Conservation (phyloP, 169 alveolate species). For the Cryptosporidium xiaoi region DNA sequence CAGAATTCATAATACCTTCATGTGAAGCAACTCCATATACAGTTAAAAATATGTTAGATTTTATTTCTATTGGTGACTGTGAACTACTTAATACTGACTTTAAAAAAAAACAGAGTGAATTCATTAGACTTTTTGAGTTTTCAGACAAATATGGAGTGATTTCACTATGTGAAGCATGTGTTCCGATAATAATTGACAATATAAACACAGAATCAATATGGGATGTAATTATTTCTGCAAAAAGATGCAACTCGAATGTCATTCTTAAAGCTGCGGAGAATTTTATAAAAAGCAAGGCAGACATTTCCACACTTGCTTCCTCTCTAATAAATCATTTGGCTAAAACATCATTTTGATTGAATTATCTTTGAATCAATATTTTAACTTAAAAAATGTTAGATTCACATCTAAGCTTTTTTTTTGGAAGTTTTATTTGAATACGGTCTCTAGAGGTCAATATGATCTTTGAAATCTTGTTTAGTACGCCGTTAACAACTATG, state of each 20-base stretch:
- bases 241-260: slow-evolving; percentile 16
- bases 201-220: slow-evolving; percentile 43
- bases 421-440: not conserved
- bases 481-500: too few species aligned
- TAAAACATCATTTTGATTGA: not conserved
- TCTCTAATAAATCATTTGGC: slow-evolving; percentile 2
- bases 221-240: slow-evolving; percentile 23
- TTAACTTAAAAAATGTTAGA: not conserved
- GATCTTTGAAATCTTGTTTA: too few species aligned
- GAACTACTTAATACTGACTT: slow-evolving; percentile 10
- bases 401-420: not conserved
- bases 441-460: too few species aligned
- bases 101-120: not conserved
- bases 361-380: not conserved
- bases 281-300: slow-evolving; percentile 18
- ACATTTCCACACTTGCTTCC: slow-evolving; percentile 28
- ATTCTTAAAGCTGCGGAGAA: slow-evolving; percentile 21
- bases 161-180: slow-evolving; percentile 40
- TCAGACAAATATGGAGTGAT: slow-evolving; percentile 43
- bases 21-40: slow-evolving; percentile 42
- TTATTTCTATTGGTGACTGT: slow-evolving; percentile 48
- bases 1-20: slow-evolving; percentile 8
- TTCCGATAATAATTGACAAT: slow-evolving; percentile 32
- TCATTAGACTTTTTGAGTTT: slow-evolving; percentile 39
- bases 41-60: slow-evolving; percentile 42